Percentiles rank a stretch among this genome's conserved stretches.
These are phyloP conservation scores for Pisolithus sp. DNA, from an alignment of 768 basidiomycete species.

Conservation along the genomic window DNA sequence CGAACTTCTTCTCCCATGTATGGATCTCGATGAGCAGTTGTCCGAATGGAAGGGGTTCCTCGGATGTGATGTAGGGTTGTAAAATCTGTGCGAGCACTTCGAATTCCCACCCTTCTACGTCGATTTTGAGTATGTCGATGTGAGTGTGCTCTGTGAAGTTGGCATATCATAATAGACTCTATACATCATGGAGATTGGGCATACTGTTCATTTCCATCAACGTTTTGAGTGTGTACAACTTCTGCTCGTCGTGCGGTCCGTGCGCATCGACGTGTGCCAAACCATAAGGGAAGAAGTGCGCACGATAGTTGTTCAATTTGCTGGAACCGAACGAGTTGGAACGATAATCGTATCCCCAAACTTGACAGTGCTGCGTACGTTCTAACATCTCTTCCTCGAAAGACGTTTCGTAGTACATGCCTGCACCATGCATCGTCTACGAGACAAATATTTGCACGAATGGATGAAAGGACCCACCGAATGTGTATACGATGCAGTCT, in stretches of 20 bases:
- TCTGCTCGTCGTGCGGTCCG: conserved; percentile 24
- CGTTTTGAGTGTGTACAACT: conserved; percentile 39
- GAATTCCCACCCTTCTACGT: conserved; percentile 46
- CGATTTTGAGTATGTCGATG: conserved; percentile 40
- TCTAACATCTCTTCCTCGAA: conserved; percentile 56
- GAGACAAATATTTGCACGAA: not conserved
- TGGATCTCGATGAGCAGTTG: conserved; percentile 45
- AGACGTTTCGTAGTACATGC: conserved; percentile 55
- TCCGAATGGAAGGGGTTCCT: conserved; percentile 39
- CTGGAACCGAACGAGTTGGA: conserved; percentile 28
- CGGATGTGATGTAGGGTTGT: conserved; percentile 28
- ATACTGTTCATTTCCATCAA: conserved; percentile 40
- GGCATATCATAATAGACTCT: not conserved
- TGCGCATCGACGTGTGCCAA: conserved; percentile 35
- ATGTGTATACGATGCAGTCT: conserved; percentile 55
- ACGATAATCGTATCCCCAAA: conserved; percentile 57
- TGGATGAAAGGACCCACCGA: conserved; percentile 34
- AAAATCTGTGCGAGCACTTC: conserved; percentile 36
- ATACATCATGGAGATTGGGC: conserved; percentile 3
- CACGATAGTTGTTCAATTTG: conserved; percentile 30
- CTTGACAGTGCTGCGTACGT: conserved; percentile 40
- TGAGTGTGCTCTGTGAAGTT: conserved; percentile 25
- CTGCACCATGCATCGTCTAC: conserved; percentile 12
- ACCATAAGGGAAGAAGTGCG: conserved; percentile 39
- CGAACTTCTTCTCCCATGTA: conserved; percentile 29